Conservation (phyloP, 2,329 filamentous ascomycete species). For the Myriosclerotinia curreyana region DNA sequence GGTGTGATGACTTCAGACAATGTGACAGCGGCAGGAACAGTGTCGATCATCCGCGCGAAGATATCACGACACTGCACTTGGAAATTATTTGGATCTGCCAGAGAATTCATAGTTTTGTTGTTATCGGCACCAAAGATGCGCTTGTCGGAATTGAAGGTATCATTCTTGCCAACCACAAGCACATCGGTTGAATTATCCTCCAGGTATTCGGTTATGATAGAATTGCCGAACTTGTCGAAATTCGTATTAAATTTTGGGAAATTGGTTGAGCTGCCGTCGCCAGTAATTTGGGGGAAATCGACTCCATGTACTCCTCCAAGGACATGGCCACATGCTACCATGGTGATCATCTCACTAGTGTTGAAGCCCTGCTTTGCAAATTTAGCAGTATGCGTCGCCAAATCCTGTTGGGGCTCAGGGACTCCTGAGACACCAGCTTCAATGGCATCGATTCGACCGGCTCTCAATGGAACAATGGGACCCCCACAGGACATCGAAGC, state of each 20-base stretch:
- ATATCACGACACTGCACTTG: slow-evolving; percentile 48
- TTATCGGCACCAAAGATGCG: slow-evolving; percentile 54
- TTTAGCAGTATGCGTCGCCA: slow-evolving; percentile 21
- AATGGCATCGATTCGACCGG: slow-evolving; percentile 31
- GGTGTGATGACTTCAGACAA: slow-evolving; percentile 52
- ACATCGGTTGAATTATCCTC: slow-evolving; percentile 20
- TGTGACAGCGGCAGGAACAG: slow-evolving; percentile 50
- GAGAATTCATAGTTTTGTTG: slow-evolving; percentile 51
- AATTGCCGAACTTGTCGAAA: not conserved
- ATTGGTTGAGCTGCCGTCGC: not conserved
- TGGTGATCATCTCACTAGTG: slow-evolving; percentile 28
- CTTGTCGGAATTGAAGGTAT: slow-evolving; percentile 51
- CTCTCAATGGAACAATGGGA: slow-evolving; percentile 25
- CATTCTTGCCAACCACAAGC: slow-evolving; percentile 45
- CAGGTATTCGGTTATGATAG: not conserved
- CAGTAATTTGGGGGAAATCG: slow-evolving; percentile 15
- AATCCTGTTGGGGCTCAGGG: slow-evolving; percentile 25
- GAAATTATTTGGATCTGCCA: slow-evolving; percentile 48
- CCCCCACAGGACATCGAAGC: not conserved
- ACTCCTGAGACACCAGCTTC: slow-evolving; percentile 29
- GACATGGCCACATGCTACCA: slow-evolving; percentile 29
- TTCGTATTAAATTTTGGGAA: not conserved
- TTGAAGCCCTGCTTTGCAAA: slow-evolving; percentile 33
- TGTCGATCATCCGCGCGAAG: slow-evolving; percentile 58
- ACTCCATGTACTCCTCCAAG: slow-evolving; percentile 27